Conservation (phyloP, 1,139 yeast genomes). For the Protomyces inouyei region DNA sequence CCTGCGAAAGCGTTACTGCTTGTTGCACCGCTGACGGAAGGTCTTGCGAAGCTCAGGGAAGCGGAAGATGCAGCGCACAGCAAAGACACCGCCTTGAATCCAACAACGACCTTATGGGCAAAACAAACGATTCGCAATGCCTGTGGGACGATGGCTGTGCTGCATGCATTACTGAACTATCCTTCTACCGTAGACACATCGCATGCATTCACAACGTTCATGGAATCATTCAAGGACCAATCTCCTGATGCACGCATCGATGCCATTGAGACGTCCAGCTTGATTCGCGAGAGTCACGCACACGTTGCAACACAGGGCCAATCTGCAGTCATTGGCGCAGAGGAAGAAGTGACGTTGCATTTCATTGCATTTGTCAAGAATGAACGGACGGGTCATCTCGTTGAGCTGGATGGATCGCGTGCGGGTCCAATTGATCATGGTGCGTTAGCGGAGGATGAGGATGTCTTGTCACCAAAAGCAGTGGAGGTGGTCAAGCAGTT, state of each 20-base stretch:
- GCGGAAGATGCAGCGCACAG: slow-evolving; percentile 39
- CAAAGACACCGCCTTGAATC: slow-evolving; percentile 37
- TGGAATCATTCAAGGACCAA: slow-evolving; percentile 36
- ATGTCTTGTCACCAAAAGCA: slow-evolving; percentile 53
- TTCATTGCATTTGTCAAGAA: slow-evolving; percentile 70
- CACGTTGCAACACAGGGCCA: slow-evolving; percentile 65
- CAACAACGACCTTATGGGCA: slow-evolving; percentile 50
- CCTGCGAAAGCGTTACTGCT: slow-evolving; percentile 72
- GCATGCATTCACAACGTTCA: slow-evolving; percentile 39
- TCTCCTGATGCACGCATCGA: slow-evolving; percentile 44
- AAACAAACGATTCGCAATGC: slow-evolving; percentile 83
- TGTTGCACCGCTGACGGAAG: slow-evolving; percentile 69
- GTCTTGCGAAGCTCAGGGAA: slow-evolving; percentile 52
- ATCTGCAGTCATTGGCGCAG: slow-evolving; percentile 73
- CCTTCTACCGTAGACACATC: slow-evolving; percentile 39
- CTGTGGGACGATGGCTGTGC: slow-evolving; percentile 84
- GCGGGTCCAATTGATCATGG: slow-evolving; percentile 71
- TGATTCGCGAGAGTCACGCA: slow-evolving; percentile 55
- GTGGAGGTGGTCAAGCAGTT: slow-evolving; percentile 58
- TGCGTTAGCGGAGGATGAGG: slow-evolving; percentile 43
- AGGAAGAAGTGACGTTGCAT: slow-evolving; percentile 62
- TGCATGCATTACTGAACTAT: slow-evolving; percentile 70
- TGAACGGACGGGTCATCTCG: slow-evolving; percentile 46
- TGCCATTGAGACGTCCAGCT: slow-evolving; percentile 46
- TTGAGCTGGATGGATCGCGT: slow-evolving; percentile 86